phyloP scores from a whole-genome alignment of 2,329 filamentous ascomycete genomes.

The Madurella mycetomatis region DNA sequence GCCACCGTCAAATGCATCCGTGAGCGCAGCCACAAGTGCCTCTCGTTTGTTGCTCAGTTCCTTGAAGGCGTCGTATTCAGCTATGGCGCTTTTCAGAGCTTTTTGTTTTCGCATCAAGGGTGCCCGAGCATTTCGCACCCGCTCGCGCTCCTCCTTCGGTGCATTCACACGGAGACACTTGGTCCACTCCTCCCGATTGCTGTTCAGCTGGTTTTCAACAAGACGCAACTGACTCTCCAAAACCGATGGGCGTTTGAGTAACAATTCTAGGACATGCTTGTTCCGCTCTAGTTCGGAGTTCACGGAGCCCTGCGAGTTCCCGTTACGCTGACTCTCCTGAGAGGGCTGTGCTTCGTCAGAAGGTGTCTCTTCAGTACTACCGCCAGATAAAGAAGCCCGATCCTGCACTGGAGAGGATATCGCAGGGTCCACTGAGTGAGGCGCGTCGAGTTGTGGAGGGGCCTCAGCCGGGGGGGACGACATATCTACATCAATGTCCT shows the following conservation, averaged over 20 bases:
- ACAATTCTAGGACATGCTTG: conserved; percentile 33
- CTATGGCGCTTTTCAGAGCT: conserved; percentile 38
- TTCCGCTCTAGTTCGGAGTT: conserved; percentile 30
- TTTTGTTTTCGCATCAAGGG: conserved; percentile 43
- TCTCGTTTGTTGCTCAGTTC: conserved; percentile 42
- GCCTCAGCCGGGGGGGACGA: conserved; percentile 1
- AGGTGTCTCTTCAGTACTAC: not conserved
- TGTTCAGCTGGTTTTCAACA: conserved; percentile 41
- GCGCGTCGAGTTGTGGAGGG: not conserved
- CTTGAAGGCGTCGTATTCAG: conserved; percentile 40
- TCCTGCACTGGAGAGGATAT: not conserved
- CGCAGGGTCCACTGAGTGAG: not conserved
- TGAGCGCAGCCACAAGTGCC: conserved; percentile 43
- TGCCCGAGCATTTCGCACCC: conserved; percentile 48
- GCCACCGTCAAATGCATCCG: conserved; percentile 47
- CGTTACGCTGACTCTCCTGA: not conserved
- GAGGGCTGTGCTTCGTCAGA: not conserved
- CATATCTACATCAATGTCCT: conserved; percentile 14
- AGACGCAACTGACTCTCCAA: conserved; percentile 34
- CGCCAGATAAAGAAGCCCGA: not conserved
- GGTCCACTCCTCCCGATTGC: conserved; percentile 46
- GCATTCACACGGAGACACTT: conserved; percentile 45
- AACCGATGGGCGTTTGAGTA: conserved; percentile 33
- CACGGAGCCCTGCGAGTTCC: conserved; percentile 10
- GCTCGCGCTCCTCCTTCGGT: conserved; percentile 41